Base-by-base conservation (phyloP, 768 basidiomycete genomes). In the Auricularia cornea region DNA sequence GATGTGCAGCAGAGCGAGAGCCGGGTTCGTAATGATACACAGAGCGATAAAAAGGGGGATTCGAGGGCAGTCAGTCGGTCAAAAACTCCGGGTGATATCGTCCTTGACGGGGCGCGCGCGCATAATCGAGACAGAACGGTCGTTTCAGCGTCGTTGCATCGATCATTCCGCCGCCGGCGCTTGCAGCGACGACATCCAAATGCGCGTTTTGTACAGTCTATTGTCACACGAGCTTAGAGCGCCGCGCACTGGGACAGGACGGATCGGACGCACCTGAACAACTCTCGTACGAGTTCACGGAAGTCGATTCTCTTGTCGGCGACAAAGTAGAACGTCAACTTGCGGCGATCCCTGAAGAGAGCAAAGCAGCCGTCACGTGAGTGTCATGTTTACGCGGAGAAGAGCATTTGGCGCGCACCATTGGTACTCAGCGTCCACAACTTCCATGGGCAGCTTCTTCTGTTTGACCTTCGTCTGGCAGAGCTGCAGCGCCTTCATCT, bases 381-480 rank as follows among this genome's bases (percentile, higher is more conserved):
- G 62, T 38, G 23, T 20, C 26, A 32, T 8, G 23, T n/a, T n/a
- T n/a, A n/a, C n/a, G n/a, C n/a, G n/a, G n/a, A n/a, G n/a, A n/a
- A n/a, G n/a, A n/a, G n/a, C n/a, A n/a, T n/a, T n/a, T n/a, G n/a
- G n/a, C n/a, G 77, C 89, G 31, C 63, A 94, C 94, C 94, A 98
- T 72, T 99, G 96, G 78, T 95, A 99, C 76, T 98, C 96, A 33
- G 95, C 96, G 74, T 98, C 96, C 59, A 97, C 87, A 64, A 99
- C 94, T 75, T 98, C 93, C 96, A 99, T 99, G 20, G 94, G 94
- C 71, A 98, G 77, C 72, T 94, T 94, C 78, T 95, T 91, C 73
- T 94, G 92, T 61, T 87, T 80, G 16, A 97, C 95, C 74, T 98
- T 98, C 65, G 81, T 90, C 74, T 93, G 86, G 68, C 95, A 97